Conservation (phyloP, 2,329 filamentous ascomycete genomes). For the Paraphoma sp. region DNA sequence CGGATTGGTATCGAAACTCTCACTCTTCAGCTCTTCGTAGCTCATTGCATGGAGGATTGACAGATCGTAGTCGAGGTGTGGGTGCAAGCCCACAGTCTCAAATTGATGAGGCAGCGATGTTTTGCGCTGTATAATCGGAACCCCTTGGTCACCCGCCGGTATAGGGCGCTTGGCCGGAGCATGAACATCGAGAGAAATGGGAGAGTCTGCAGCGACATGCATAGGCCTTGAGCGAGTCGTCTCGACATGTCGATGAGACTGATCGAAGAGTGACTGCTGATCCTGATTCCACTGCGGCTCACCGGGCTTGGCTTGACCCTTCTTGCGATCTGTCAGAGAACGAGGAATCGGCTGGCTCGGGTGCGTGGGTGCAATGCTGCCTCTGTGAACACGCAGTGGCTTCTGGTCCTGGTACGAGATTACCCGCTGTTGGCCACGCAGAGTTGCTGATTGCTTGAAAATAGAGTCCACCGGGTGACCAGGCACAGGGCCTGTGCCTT, state of each 20-base stretch:
- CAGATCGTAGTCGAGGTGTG: conserved; percentile 54
- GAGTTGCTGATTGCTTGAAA: conserved; percentile 11
- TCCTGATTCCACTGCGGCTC: too few species aligned
- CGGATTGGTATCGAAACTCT: conserved; percentile 56
- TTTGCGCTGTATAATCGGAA: conserved; percentile 8
- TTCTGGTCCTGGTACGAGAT: conserved; percentile 6
- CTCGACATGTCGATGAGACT: conserved; percentile 4
- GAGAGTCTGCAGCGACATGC: neutral
- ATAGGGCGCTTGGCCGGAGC: neutral
- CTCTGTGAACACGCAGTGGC: conserved; percentile 3
- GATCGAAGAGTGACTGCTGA: neutral
- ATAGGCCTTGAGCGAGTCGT: neutral
- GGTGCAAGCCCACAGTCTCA: neutral
- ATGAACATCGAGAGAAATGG: neutral
- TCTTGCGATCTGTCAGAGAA: conserved; percentile 9
- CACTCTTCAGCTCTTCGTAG: conserved; percentile 57
- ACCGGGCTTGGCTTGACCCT: too few species aligned
- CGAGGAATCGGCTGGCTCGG: conserved; percentile 18
- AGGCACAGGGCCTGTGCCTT: neutral
- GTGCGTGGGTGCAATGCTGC: neutral
- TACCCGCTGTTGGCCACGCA: conserved; percentile 19
- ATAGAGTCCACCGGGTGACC: conserved; percentile 6
- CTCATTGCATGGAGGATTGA: conserved; percentile 54
- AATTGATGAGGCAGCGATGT: too few species aligned
- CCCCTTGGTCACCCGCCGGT: conserved; percentile 4